Conservation (phyloP, 192 early-diverging fungal species). For the Paraglomus brasilianum region DNA sequence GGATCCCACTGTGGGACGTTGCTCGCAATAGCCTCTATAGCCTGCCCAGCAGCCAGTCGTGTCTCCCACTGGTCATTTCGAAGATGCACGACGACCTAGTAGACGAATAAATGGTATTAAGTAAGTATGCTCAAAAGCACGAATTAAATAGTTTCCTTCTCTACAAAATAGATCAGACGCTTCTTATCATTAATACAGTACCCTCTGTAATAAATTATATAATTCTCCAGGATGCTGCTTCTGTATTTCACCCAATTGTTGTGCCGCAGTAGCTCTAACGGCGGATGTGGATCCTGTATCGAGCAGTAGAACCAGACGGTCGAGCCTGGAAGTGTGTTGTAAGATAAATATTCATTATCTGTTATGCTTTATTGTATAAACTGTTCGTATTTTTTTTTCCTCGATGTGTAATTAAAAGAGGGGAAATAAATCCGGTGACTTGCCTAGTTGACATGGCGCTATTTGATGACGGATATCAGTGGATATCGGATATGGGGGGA, state of each 20-base stretch:
- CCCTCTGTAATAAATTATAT: slow-evolving; percentile 78
- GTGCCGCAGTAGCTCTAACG: slow-evolving; percentile 87
- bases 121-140: background rate
- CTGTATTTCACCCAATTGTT: slow-evolving; percentile 94
- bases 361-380: no score
- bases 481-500: no score
- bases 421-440: no score
- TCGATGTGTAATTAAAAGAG: no score
- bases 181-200: slow-evolving; percentile 18
- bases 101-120: background rate
- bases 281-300: slow-evolving; percentile 90
- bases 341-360: no score
- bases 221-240: slow-evolving; percentile 92
- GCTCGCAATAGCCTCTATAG: slow-evolving; percentile 86
- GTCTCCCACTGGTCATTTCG: slow-evolving; percentile 93
- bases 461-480: no score
- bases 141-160: slow-evolving; percentile 25
- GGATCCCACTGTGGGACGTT: slow-evolving; percentile 90
- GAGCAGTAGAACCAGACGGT: slow-evolving; percentile 88
- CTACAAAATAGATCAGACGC: slow-evolving; percentile 28
- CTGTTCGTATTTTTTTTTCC: no score
- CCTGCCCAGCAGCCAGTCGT: slow-evolving; percentile 88
- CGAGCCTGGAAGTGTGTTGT: slow-evolving; percentile 59
- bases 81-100: slow-evolving; percentile 80
- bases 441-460: no score